Percentiles rank a stretch among this genome's conserved stretches.
Evolutionary conservation across 805 yeast species (phyloP).

Genomic region (Wickerhamiella lipophila): DNA sequence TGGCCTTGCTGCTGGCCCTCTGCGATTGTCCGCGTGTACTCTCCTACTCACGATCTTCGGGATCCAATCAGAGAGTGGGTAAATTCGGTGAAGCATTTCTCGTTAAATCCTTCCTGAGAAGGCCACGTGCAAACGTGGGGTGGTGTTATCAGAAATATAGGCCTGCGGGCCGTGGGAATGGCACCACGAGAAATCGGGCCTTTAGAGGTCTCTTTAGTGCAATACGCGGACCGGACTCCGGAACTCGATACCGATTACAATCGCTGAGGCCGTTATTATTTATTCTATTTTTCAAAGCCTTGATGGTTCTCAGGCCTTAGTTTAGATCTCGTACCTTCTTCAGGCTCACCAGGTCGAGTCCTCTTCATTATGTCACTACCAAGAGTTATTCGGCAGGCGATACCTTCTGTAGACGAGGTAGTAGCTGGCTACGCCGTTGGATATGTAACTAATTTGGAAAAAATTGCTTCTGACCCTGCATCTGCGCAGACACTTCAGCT

Average conservation of each 20-base stretch:
- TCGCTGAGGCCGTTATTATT: constrained; percentile 14
- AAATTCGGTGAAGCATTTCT: constrained; percentile 25
- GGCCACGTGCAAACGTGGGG: constrained; percentile 25
- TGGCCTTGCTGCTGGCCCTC: constrained; percentile 16
- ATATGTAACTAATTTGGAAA: constrained; percentile 67
- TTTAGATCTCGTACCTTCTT: too few relatives aligned
- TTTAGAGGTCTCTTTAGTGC: constrained; percentile 22
- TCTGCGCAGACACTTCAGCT: constrained; percentile 59
- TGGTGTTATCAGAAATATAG: constrained; percentile 25
- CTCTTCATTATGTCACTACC: constrained; percentile 7
- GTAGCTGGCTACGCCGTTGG: constrained; percentile 90
- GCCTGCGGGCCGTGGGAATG: constrained; percentile 23
- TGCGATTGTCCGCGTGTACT: constrained; percentile 23
- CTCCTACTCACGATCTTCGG: constrained; percentile 16
- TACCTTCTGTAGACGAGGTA: constrained; percentile 71
- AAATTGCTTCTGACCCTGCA: constrained; percentile 70
- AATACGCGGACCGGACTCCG: constrained; percentile 24
- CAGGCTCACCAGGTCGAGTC: too few relatives aligned
- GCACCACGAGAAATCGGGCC: constrained; percentile 24
- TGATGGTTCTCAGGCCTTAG: too few relatives aligned
- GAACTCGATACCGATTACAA: constrained; percentile 26
- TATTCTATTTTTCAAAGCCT: background rate
- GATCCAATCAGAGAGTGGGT: constrained; percentile 24
- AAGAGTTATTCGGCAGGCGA: constrained; percentile 62
- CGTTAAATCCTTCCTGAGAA: constrained; percentile 21